Conservation (phyloP, 352 stramenopile species). For the Phytophthora sansomeana region DNA sequence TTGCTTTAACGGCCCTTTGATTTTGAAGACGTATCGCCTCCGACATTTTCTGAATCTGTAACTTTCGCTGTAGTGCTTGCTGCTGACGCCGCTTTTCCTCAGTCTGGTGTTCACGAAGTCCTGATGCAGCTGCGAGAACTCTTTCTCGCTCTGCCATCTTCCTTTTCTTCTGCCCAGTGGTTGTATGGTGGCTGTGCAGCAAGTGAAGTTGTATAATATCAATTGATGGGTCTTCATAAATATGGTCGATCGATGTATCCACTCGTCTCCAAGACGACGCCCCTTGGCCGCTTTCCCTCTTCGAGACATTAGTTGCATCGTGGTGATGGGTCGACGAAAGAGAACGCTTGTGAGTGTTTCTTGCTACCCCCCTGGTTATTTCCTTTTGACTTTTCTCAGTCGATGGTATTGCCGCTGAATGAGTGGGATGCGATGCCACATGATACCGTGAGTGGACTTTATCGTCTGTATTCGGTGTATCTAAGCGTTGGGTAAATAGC, state of each 20-base stretch:
- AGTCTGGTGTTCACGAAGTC: constrained; percentile 47
- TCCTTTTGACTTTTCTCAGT: not conserved
- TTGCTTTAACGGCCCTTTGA: constrained; percentile 31
- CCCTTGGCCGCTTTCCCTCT: not conserved
- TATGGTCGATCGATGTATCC: constrained; percentile 62
- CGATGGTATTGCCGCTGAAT: not conserved
- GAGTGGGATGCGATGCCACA: constrained; percentile 25
- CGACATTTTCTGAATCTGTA: constrained; percentile 56
- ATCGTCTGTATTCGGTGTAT: not conserved
- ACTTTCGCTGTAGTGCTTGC: constrained; percentile 47
- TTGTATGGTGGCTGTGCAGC: constrained; percentile 37
- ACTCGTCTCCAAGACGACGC: constrained; percentile 47
- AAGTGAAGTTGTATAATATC: constrained; percentile 59
- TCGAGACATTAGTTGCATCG: not conserved
- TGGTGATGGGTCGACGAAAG: not conserved
- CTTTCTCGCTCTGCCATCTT: constrained; percentile 55
- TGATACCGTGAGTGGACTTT: constrained; percentile 24
- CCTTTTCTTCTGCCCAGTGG: constrained; percentile 39
- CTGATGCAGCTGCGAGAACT: constrained; percentile 47
- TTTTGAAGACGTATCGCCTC: constrained; percentile 67
- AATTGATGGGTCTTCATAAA: constrained; percentile 64
- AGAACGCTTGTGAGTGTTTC: constrained; percentile 6
- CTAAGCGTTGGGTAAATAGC: constrained; percentile 31
- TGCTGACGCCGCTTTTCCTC: constrained; percentile 35
- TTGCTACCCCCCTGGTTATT: not conserved